These are phyloP conservation scores for Silybum marianum DNA, from an alignment of 129 eudicot species.

Conservation along the genomic window DNA sequence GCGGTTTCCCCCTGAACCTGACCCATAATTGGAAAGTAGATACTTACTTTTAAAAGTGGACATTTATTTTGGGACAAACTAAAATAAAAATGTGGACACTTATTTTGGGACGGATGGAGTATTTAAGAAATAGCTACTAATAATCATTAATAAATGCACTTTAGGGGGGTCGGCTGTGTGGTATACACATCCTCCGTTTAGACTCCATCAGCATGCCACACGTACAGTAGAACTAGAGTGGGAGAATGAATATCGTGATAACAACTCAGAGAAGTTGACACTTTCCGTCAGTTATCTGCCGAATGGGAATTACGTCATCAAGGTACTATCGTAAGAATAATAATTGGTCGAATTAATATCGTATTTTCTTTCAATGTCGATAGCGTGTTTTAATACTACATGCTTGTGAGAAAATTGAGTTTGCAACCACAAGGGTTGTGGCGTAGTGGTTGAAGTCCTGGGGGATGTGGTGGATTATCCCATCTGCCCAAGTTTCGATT, in stretches of 20 bases:
- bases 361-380: conserved; percentile 6
- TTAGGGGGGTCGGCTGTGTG: conserved; percentile 72
- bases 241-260: conserved; percentile 62
- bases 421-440: too few species aligned
- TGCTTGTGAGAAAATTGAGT: neutral
- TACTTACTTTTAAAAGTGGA: neutral
- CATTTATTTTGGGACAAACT: neutral
- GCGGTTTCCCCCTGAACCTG: too few species aligned
- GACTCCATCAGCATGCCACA: conserved; percentile 69
- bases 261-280: conserved; percentile 46
- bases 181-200: conserved; percentile 81
- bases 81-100: neutral
- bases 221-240: conserved; percentile 68
- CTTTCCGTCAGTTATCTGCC: conserved; percentile 58
- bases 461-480: too few species aligned
- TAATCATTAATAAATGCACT: conserved; percentile 16
- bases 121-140: conserved; percentile 15
- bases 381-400: neutral
- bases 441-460: too few species aligned
- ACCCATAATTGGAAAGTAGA: neutral
- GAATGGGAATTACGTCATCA: conserved; percentile 72
- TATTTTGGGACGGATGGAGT: neutral
- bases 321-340: conserved; percentile 48
- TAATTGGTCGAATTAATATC: neutral
- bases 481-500: too few species aligned